Evolutionary conservation across 2,329 filamentous ascomycete species (phyloP), one percentile per base, ranked within the genome.

Genomic region (Neophaeococcomyces mojaviensis): DNA sequence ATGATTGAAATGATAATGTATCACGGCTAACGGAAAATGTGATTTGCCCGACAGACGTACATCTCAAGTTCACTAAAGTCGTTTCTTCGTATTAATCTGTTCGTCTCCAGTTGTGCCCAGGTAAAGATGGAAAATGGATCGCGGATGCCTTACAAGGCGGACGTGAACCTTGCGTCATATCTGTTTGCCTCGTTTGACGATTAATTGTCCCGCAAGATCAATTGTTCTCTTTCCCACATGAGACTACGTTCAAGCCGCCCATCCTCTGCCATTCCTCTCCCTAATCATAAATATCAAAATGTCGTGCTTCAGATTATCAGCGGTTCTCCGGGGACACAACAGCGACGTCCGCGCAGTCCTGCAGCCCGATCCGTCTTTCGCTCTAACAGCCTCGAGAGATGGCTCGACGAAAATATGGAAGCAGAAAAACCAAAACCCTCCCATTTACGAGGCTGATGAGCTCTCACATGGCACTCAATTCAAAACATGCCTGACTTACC

Each of bases 321-420:
- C 90, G 57, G 85, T 87, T 61, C 77, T 98, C 55, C 72, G 81
- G 57, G 90, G 88, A 61, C 92, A 98, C 65, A 85, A 92, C 66
- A 84, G 92, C 64, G 92, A 98, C 79, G 92, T 98, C 58, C 88
- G 90, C 58, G 85, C 81, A 53, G 84, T 95, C 57, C 75, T 75
- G 61, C 96, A 90, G 60, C 86, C 88, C 18, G 76, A 77, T 41
- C 70, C 84, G 49, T 78, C 84, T 53, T 73, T 78, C 37, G 72
- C 95, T 49, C 70, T 95, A 54, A 94, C 92, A 16, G 88, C 87
- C 30, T 97, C 92, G 38, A 79, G 92, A 68, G 92, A 98, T 70
- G 85, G 84, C 58, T 94, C 87, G 13, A 88, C 96, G 44, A 83
- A 90, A 39, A 69, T 86, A 55, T 98, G 92, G 92, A 83, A 80